Conservation (phyloP, 176 grass and related monocot genomes). For the Leersia perrieri region DNA sequence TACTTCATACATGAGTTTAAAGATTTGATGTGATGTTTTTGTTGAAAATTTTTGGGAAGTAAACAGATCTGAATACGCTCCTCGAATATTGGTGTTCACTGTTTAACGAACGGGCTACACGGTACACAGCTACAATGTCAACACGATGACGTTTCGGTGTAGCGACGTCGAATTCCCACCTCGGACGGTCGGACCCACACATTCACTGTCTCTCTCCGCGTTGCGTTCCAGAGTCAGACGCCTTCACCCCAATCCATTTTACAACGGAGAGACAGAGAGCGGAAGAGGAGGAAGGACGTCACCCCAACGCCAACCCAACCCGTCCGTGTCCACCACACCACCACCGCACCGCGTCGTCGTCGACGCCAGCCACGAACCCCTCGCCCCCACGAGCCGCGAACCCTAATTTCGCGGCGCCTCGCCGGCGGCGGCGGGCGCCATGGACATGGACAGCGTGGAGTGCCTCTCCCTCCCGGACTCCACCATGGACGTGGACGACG, state of each 20-base stretch:
- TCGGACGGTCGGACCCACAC: background rate
- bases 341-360: background rate
- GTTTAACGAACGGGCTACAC: no score
- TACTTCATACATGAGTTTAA: no score
- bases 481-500: conserved; percentile 58
- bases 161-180: background rate
- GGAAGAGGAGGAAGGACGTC: background rate
- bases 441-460: conserved; percentile 63
- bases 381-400: background rate
- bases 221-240: background rate
- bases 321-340: background rate
- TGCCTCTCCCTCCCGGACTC: conserved; percentile 57
- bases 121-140: background rate
- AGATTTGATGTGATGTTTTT: no score
- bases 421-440: conserved; percentile 32
- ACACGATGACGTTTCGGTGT: background rate
- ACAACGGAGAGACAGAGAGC: no score
- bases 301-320: no score
- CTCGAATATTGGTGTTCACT: no score
- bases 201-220: background rate
- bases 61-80: no score
- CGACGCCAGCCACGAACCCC: conserved; percentile 6
- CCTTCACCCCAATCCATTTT: background rate
- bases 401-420: conserved; percentile 2
- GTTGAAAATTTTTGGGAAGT: no score